phyloP scores from a whole-genome alignment of 768 basidiomycete species.

The Calocybe gangraenosa region DNA sequence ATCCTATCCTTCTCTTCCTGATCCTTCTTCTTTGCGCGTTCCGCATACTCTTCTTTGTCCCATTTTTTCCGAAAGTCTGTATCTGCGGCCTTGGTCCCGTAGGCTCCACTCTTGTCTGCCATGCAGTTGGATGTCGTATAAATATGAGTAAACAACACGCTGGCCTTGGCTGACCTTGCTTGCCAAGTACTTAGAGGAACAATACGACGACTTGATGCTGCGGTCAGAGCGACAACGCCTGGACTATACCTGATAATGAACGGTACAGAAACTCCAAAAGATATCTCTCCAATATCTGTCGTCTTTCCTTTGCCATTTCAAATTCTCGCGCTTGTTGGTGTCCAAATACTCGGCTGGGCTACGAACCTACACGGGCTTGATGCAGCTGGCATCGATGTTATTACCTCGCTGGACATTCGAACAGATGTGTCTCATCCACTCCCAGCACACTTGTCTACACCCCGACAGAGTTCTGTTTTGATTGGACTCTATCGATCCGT shows the following conservation, averaged over 20 bases:
- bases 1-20: conserved; percentile 76
- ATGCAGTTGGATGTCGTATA: conserved; percentile 16
- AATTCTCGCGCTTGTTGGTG: conserved; percentile 71
- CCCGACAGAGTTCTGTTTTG: conserved; percentile 31
- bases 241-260: conserved; percentile 17
- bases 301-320: conserved; percentile 90
- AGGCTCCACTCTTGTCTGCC: conserved; percentile 37
- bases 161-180: not conserved
- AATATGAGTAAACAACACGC: conserved; percentile 11
- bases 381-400: conserved; percentile 68
- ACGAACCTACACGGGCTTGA: conserved; percentile 87
- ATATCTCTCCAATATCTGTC: conserved; percentile 42
- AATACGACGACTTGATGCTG: conserved; percentile 14
- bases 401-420: conserved; percentile 64
- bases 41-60: conserved; percentile 91
- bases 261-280: conserved; percentile 22
- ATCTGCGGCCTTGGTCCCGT: conserved; percentile 47
- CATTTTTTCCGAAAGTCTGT: conserved; percentile 87
- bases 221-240: conserved; percentile 5
- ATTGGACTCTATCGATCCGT: conserved; percentile 50
- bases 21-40: conserved; percentile 79
- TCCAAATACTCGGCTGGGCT: conserved; percentile 89
- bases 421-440: conserved; percentile 26
- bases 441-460: conserved; percentile 21
- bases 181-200: conserved; percentile 1